Base-by-base conservation (phyloP, 176 grass and related monocot genomes). In the Oryza glaberrima region DNA sequence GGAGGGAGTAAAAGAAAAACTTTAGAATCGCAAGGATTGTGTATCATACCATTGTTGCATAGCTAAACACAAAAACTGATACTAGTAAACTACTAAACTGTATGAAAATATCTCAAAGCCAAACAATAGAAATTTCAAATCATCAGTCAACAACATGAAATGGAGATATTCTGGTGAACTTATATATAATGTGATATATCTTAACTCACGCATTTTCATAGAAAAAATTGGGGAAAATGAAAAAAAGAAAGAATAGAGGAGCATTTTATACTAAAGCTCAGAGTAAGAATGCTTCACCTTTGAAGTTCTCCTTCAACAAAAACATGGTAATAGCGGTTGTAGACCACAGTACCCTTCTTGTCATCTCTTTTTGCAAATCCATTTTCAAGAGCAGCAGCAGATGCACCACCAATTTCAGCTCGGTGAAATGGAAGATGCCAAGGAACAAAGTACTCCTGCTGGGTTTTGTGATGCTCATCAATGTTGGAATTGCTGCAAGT, bases 361-460 rank as follows among this genome's bases (percentile, higher is more conserved):
- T 94, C 91, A 86, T 98, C 96, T 84, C 95, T 95, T 85, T 87
- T 95, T 41, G 91, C 96, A 76, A 98, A 86, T 28, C 96, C 96
- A 85, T 80, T 90, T 80, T 95, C 89, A 68, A 98, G 81, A 17
- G 96, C 89, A 90, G 68, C 81, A 86, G 90, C 81, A 73, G 96
- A 95, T 66, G 93, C 86, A 73, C 93, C 89, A 67, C 89, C 73
- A 91, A 98, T 88, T 88, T 98, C 96, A 87, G 93, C 96, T 82
- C 93, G 85, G 78, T 98, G 96, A 80, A 94, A 98, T 68, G 96
- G 96, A 67, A 98, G 81, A 79, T 98, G 93, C 96, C 96, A 98
- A 38, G 96, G 96, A 82, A 98, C 96, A 86, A 98, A 98, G 78
- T 94, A 98, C 90, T 98, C 96, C 86, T 98, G 96, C 51, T 95